Conservation (phyloP, 2,329 filamentous ascomycete species). For the Elsinoe arachidis region DNA sequence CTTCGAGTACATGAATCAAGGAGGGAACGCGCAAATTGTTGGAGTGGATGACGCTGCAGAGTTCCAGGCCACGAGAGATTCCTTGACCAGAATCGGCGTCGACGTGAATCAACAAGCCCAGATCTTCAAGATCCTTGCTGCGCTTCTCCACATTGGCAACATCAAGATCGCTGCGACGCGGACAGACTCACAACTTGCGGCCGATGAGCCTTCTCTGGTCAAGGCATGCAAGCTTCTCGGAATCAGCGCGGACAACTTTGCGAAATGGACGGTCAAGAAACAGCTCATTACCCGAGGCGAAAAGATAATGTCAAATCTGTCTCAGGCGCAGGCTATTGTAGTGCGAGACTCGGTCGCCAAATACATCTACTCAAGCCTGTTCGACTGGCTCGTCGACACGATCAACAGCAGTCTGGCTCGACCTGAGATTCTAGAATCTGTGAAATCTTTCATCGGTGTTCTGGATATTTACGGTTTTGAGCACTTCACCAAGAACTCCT, state of each 20-base stretch:
- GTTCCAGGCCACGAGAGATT: constrained; percentile 79
- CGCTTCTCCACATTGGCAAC: constrained; percentile 88
- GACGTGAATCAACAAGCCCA: constrained; percentile 62
- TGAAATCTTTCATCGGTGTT: constrained; percentile 89
- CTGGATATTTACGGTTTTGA: constrained; percentile 99
- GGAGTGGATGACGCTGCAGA: constrained; percentile 94
- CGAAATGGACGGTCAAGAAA: constrained; percentile 99
- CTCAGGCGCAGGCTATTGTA: constrained; percentile 84
- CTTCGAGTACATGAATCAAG: constrained; percentile 94
- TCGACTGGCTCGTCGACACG: constrained; percentile 97
- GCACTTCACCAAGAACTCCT: constrained; percentile 98
- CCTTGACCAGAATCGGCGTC: constrained; percentile 81
- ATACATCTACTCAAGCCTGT: constrained; percentile 95
- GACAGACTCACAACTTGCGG: constrained; percentile 73
- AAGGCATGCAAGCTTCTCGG: constrained; percentile 79
- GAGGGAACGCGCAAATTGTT: constrained; percentile 80
- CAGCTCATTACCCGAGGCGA: constrained; percentile 92
- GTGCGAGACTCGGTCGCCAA: constrained; percentile 97
- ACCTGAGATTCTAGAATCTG: constrained; percentile 72
- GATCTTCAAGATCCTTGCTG: constrained; percentile 85
- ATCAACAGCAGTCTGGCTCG: constrained; percentile 89
- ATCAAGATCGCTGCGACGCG: constrained; percentile 89
- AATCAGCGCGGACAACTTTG: constrained; percentile 76
- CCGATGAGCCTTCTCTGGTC: constrained; percentile 72
- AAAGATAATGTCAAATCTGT: constrained; percentile 94